These are phyloP conservation scores for Exserohilum rostratum DNA, from an alignment of 2,329 filamentous ascomycete genomes.

Conservation along the genomic window DNA sequence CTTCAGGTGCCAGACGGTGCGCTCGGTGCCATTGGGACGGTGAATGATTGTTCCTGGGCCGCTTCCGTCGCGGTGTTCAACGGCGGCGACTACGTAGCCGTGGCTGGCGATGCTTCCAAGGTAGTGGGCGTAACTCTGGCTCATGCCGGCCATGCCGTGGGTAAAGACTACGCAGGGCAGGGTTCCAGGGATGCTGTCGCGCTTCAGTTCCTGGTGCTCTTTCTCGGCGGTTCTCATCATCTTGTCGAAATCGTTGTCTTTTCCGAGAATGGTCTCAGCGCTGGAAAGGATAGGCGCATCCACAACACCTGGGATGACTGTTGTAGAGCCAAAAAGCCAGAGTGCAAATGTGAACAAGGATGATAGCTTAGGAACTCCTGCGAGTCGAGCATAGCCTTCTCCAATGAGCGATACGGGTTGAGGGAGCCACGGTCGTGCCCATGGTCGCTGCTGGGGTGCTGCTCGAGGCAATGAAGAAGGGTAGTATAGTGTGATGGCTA, in stretches of 20 bases:
- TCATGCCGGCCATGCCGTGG: slow-evolving; percentile 55
- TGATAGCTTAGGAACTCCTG: slow-evolving; percentile 39
- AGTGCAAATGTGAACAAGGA: slow-evolving; percentile 50
- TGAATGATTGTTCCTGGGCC: slow-evolving; percentile 53
- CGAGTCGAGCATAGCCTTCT: slow-evolving; percentile 53
- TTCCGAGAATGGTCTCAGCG: slow-evolving; percentile 27
- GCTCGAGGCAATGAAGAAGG: slow-evolving; percentile 42
- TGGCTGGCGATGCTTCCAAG: slow-evolving; percentile 55
- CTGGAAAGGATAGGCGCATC: slow-evolving; percentile 49
- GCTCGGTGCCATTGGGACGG: slow-evolving; percentile 38
- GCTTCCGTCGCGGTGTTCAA: slow-evolving; percentile 57
- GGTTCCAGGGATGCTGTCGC: slow-evolving; percentile 31
- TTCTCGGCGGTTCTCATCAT: slow-evolving; percentile 25
- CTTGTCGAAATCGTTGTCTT: slow-evolving; percentile 26
- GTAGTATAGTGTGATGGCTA: slow-evolving; percentile 56
- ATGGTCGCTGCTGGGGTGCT: slow-evolving; percentile 32
- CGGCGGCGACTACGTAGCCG: slow-evolving; percentile 54
- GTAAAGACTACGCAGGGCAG: slow-evolving; percentile 55
- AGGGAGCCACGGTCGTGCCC: slow-evolving; percentile 52
- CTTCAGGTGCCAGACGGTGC: slow-evolving; percentile 48
- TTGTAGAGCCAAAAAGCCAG: slow-evolving; percentile 51
- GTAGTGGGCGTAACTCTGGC: slow-evolving; percentile 55
- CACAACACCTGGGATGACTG: slow-evolving; percentile 52
- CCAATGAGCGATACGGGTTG: slow-evolving; percentile 52
- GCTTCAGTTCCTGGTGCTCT: slow-evolving; percentile 32